These are phyloP conservation scores for Podospora australis DNA, from an alignment of 495 filamentous ascomycete species.

Conservation along the genomic window DNA sequence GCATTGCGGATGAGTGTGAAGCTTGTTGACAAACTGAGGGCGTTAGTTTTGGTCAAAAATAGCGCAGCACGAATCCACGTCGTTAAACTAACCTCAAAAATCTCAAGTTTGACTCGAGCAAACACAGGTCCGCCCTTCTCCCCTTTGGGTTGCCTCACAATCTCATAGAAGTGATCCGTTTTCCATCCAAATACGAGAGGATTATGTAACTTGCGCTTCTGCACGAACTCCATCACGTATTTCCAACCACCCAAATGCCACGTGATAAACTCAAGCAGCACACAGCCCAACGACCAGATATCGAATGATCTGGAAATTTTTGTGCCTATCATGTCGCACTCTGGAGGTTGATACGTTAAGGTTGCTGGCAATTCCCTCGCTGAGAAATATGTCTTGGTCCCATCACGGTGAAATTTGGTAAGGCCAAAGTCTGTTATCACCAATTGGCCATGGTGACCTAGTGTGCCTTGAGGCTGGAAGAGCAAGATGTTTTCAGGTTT, in stretches of 20 bases:
- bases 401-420: slow-evolving; percentile 1
- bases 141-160: background rate
- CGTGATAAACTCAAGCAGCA: slow-evolving; percentile 22
- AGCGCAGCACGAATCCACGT: background rate
- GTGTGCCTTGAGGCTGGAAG: background rate
- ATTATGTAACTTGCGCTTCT: background rate
- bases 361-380: slow-evolving; percentile 1
- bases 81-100: background rate
- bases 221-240: slow-evolving; percentile 1
- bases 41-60: background rate
- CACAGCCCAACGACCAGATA: slow-evolving; percentile 24
- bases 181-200: background rate
- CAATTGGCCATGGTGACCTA: background rate
- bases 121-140: background rate
- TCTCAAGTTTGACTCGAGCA: background rate
- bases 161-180: slow-evolving; percentile 1
- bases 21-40: background rate
- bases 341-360: slow-evolving; percentile 11
- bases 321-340: slow-evolving; percentile 6
- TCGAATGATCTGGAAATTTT: slow-evolving; percentile 9
- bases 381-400: slow-evolving; percentile 2
- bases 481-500: slow-evolving; percentile 16
- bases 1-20: background rate
- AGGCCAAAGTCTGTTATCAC: slow-evolving; percentile 13
- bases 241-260: slow-evolving; percentile 20